Evolutionary conservation across 805 yeast genomes (phyloP).

Genomic region (Pichia deserticola): DNA sequence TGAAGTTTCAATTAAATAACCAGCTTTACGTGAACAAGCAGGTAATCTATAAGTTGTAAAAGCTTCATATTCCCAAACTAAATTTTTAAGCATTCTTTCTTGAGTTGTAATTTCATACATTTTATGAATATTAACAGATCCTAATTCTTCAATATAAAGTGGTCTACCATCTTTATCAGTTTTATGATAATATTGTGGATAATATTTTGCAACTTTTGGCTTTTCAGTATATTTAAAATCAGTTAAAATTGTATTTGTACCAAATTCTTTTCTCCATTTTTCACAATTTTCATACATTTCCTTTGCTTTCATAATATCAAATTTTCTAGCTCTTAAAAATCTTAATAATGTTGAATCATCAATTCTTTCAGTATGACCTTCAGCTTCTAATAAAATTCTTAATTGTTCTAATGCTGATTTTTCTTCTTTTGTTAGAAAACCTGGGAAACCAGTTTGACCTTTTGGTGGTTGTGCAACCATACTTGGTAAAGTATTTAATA

Average conservation of each 20-base stretch:
- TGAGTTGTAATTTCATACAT: conserved; percentile 92
- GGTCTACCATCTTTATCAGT: conserved; percentile 97
- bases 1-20: conserved; percentile 81
- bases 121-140: conserved; percentile 80
- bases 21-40: conserved; percentile 83
- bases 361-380: conserved; percentile 67
- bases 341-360: conserved; percentile 83
- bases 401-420: conserved; percentile 49
- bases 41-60: conserved; percentile 80
- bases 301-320: conserved; percentile 70
- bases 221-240: conserved; percentile 94
- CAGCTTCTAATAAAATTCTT: conserved; percentile 47
- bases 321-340: conserved; percentile 92
- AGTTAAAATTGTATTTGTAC: conserved; percentile 75
- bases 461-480: conserved; percentile 46
- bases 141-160: conserved; percentile 88
- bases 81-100: conserved; percentile 91
- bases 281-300: conserved; percentile 84
- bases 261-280: conserved; percentile 83
- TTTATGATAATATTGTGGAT: conserved; percentile 97
- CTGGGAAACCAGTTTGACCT: conserved; percentile 69
- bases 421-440: conserved; percentile 68
- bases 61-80: conserved; percentile 97
- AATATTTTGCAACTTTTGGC: conserved; percentile 76
- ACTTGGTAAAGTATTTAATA: conserved; percentile 30